Percentiles rank a stretch among this genome's conserved stretches.
Evolutionary conservation across 129 eudicot species (phyloP).

Genomic region (Glebionis coronaria): DNA sequence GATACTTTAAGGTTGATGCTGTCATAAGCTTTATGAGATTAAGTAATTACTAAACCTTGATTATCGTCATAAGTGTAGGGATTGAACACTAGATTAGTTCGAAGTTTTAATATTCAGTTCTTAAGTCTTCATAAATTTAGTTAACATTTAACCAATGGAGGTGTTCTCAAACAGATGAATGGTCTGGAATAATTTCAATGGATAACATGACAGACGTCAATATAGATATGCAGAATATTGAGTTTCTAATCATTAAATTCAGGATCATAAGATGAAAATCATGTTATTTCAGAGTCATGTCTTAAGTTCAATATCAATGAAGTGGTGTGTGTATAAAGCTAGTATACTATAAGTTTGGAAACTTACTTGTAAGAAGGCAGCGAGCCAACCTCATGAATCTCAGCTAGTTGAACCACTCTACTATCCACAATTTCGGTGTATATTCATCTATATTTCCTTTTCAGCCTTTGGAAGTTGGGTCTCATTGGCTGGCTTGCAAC

Average conservation of each 20-base stretch:
- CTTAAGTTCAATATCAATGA: background rate
- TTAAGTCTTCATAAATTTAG: background rate
- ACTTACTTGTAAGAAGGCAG: constrained; percentile 27
- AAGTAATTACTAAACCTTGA: background rate
- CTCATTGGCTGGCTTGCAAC: constrained; percentile 66
- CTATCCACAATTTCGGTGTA: background rate
- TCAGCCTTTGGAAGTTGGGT: constrained; percentile 75
- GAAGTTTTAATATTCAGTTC: background rate
- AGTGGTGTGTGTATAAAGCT: constrained; percentile 6
- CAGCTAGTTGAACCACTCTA: constrained; percentile 13
- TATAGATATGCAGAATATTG: constrained; percentile 8
- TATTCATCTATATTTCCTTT: constrained; percentile 50
- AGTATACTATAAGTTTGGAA: constrained; percentile 9
- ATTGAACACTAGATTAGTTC: constrained; percentile 12
- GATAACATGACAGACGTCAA: background rate
- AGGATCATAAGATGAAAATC: constrained; percentile 17
- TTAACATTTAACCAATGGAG: constrained; percentile 1
- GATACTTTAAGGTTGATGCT: constrained; percentile 12
- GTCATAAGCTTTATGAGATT: constrained; percentile 1
- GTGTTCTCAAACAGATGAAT: background rate
- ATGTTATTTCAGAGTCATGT: constrained; percentile 6
- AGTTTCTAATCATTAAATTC: constrained; percentile 23
- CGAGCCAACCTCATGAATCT: constrained; percentile 21
- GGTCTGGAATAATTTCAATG: background rate
- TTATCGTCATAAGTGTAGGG: background rate